Evolutionary conservation across 495 filamentous ascomycete genomes (phyloP), one percentile per base, ranked within the genome.

Genomic region (Lentithecium fluviatile): DNA sequence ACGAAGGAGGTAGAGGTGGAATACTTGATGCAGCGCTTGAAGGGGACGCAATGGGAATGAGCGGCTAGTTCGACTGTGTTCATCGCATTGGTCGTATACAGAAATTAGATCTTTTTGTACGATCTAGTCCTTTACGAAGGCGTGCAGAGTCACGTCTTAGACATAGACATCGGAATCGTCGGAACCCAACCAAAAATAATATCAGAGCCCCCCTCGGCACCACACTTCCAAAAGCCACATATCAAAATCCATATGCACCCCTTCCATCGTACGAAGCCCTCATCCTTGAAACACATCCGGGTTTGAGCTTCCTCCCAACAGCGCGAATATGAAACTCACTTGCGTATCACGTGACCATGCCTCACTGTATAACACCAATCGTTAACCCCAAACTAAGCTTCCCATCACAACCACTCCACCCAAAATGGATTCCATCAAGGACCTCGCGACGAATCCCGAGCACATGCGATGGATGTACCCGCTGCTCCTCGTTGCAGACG

Each of bases 1-100:
- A 99, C 95, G 24, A 99, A 97, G 74, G 86, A 91, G 60, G 92
- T 99, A 26, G 95, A 99, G 78, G 89, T 97, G 19, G 92, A 97
- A 69, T 99, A 99, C 68, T 79, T 99, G 42, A 95, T 97, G 88
- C 90, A 97, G 73, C 83, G 94, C 55, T 79, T 99, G 32, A 83
- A 87, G 67, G 82, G 82, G 15, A 86, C 85, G 8, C 64, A 83
- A 71, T 88, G 84, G 83, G 79, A 82, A 68, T 84, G 67, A 67
- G 10, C 29, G 3, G 29, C n/a, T n/a, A n/a, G n/a, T n/a, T n/a
- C n/a, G n/a, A n/a, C n/a, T n/a, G n/a, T n/a, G n/a, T n/a, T n/a
- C n/a, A n/a, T n/a, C n/a, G n/a, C n/a, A n/a, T n/a, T n/a, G n/a
- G n/a, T n/a, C n/a, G n/a, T n/a, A n/a, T n/a, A n/a, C n/a, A n/a